Conservation (phyloP, 768 basidiomycete species). For the Tylopilus sp. region DNA sequence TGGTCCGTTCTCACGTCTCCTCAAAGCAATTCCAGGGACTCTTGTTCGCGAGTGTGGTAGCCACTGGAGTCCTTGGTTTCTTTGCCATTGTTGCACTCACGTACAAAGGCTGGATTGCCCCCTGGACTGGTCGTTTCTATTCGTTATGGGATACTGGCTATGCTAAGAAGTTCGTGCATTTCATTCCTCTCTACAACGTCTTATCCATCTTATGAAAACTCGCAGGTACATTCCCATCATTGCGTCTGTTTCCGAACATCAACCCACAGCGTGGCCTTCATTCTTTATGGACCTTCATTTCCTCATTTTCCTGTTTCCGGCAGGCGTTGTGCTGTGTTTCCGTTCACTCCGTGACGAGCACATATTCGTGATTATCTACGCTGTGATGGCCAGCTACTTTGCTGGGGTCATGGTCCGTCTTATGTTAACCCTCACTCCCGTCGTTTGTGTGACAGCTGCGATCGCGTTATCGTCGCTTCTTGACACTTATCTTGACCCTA, state of each 20-base stretch:
- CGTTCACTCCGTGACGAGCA: constrained; percentile 93
- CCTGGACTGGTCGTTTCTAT: constrained; percentile 99
- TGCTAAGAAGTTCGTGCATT: constrained; percentile 78
- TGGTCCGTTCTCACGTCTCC: constrained; percentile 85
- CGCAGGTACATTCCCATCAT: constrained; percentile 92
- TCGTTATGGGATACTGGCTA: constrained; percentile 99
- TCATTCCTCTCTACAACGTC: neutral
- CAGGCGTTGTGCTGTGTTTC: constrained; percentile 94
- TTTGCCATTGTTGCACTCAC: constrained; percentile 77
- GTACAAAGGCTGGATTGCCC: constrained; percentile 92
- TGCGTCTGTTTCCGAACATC: constrained; percentile 98
- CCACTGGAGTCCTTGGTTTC: constrained; percentile 68
- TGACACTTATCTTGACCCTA: constrained; percentile 87
- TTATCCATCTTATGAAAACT: neutral
- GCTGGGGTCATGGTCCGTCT: constrained; percentile 99
- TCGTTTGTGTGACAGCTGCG: constrained; percentile 92
- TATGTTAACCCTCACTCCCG: constrained; percentile 95
- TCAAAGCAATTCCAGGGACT: constrained; percentile 90
- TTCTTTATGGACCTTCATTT: constrained; percentile 99
- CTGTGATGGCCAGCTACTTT: constrained; percentile 94
- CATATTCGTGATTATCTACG: constrained; percentile 97
- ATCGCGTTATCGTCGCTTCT: constrained; percentile 85
- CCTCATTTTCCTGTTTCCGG: constrained; percentile 97
- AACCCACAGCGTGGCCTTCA: constrained; percentile 98
- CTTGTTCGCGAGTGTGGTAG: constrained; percentile 65